Conservation (phyloP, 495 filamentous ascomycete genomes). For the Aspergillus wentii region DNA sequence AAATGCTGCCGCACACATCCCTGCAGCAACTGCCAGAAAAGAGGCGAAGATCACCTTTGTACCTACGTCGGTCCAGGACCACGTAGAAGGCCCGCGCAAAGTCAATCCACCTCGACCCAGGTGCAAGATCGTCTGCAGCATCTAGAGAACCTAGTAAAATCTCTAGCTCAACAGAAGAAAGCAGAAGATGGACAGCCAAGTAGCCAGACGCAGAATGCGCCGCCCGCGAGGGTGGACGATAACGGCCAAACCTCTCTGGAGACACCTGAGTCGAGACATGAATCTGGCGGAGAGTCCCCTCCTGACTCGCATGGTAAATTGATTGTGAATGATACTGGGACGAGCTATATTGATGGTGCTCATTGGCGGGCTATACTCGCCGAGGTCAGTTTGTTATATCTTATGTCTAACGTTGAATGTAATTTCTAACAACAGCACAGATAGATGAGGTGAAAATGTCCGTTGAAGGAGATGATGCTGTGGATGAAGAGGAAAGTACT, state of each 20-base stretch:
- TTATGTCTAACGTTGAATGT: no score
- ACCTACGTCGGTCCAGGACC: conserved; percentile 37
- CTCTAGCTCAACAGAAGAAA: conserved; percentile 35
- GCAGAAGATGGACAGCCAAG: conserved; percentile 6
- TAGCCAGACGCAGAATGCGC: not conserved
- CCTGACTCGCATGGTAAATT: conserved; percentile 62
- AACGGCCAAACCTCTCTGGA: conserved; percentile 2
- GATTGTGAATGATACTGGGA: conserved; percentile 51
- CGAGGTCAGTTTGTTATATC: conserved; percentile 40
- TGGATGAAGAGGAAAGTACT: conserved; percentile 19
- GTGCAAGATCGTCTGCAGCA: conserved; percentile 47
- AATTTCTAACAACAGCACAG: no score
- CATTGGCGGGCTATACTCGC: conserved; percentile 49
- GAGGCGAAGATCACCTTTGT: conserved; percentile 38
- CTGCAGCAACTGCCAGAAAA: conserved; percentile 45
- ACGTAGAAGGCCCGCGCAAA: conserved; percentile 25
- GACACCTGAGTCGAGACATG: conserved; percentile 49
- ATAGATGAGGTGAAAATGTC: conserved; percentile 34
- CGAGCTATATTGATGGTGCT: conserved; percentile 43
- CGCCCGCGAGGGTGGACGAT: conserved; percentile 1
- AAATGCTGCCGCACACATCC: conserved; percentile 50
- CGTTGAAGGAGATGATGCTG: conserved; percentile 21
- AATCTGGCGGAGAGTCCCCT: no score
- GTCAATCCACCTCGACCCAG: conserved; percentile 28
- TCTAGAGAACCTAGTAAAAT: conserved; percentile 47